Conservation (phyloP, 2,329 filamentous ascomycete genomes). For the Xylariaceae sp. region DNA sequence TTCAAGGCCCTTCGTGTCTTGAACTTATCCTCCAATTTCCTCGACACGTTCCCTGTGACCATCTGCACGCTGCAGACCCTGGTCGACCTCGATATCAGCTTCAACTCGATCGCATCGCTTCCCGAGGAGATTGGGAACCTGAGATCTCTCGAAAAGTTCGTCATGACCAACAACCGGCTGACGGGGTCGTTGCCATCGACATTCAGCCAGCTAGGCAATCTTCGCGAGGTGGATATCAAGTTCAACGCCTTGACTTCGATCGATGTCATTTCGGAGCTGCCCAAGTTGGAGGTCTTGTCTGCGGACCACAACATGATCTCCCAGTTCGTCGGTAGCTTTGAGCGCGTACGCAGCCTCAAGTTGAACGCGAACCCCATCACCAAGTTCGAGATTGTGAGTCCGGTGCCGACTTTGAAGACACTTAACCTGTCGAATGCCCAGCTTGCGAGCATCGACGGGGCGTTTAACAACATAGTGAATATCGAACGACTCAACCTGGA, state of each 20-base stretch:
- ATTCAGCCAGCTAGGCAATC: slow-evolving; percentile 66
- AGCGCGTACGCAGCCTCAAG: slow-evolving; percentile 75
- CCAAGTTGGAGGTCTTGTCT: slow-evolving; percentile 79
- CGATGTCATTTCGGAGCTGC: slow-evolving; percentile 77
- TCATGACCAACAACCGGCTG: slow-evolving; percentile 92
- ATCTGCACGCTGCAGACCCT: slow-evolving; percentile 76
- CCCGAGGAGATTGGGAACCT: slow-evolving; percentile 75
- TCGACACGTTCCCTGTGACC: slow-evolving; percentile 79
- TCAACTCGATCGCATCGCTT: slow-evolving; percentile 79
- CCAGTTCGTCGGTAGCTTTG: slow-evolving; percentile 83
- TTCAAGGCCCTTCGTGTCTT: slow-evolving; percentile 76
- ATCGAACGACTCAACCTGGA: slow-evolving; percentile 84
- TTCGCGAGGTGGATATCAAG: slow-evolving; percentile 89
- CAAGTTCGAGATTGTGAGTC: slow-evolving; percentile 75
- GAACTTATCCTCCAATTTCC: slow-evolving; percentile 89
- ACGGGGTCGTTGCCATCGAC: slow-evolving; percentile 66
- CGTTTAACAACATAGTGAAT: slow-evolving; percentile 82
- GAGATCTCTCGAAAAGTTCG: slow-evolving; percentile 75
- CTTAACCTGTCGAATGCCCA: slow-evolving; percentile 90
- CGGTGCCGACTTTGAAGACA: slow-evolving; percentile 75
- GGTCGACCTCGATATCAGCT: slow-evolving; percentile 92
- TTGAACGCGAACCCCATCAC: slow-evolving; percentile 95
- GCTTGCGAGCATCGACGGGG: slow-evolving; percentile 79
- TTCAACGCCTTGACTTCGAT: slow-evolving; percentile 89
- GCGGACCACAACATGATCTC: slow-evolving; percentile 92